Base-by-base conservation (phyloP, 108 stramenopile species). In the Chaetoceros muelleri region DNA sequence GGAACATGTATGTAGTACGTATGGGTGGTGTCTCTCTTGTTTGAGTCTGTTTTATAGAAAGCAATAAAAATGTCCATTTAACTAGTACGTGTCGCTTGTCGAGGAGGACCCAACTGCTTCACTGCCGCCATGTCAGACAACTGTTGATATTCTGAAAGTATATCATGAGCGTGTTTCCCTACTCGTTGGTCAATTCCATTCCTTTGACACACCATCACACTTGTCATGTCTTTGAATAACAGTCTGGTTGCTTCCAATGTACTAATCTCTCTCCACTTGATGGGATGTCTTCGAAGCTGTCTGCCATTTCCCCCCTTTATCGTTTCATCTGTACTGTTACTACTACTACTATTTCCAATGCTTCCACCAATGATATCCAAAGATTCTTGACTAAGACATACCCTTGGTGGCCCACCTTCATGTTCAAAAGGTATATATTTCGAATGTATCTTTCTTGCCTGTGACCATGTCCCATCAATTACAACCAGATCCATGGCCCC, bases 391-490 rank as follows among this genome's bases (percentile, higher is more conserved):
- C 73, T 80, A 46, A 85, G 53, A 53, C 77, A 67, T 21, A 85
- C 76, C n/a, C 48, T 45, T 26, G 24, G 54, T 24, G 62, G 30
- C n/a, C 60, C 58, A 13, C 53, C 53, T 28, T 59, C 27, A n/a
- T 31, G 3, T 13, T 29, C 31, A 16, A 26, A 3, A 22, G 61
- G 28, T 44, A 78, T 47, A 58, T 74, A 73, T 19, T 69, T 50
- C 24, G 46, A 46, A 52, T 82, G 64, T 46, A 86, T 66, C 54
- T 80, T 78, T 19, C 80, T 62, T 1, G 85, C 85, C 60, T 87
- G 85, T 22, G 57, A 30, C 85, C 85, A 87, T 17, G 84, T 87
- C 19, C 85, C 85, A 65, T 87, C 85, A 30, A 87, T 65, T 3
- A 87, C 80, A 24, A 85, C 60, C 2, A 85, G 30, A 64, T 85